These are phyloP conservation scores for Serendipita sp. DNA, from an alignment of 768 basidiomycete species.

Conservation along the genomic window DNA sequence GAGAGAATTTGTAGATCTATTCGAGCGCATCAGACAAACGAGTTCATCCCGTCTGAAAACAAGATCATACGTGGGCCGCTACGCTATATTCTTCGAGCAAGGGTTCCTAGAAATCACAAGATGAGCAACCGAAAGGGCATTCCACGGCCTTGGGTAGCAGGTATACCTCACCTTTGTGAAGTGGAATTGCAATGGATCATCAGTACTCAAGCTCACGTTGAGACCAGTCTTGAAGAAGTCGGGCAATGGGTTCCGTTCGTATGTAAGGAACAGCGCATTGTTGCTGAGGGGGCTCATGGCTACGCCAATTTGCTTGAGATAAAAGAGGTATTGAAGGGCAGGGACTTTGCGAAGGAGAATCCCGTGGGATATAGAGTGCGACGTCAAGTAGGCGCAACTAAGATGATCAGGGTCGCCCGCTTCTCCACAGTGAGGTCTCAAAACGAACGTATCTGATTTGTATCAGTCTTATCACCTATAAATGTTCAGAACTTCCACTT, in stretches of 20 bases:
- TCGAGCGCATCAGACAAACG: background rate
- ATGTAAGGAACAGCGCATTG: conserved; percentile 91
- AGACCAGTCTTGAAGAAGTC: conserved; percentile 94
- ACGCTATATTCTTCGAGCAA: conserved; percentile 95
- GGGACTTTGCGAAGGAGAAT: conserved; percentile 96
- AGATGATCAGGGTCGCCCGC: conserved; percentile 97
- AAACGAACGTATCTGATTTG: conserved; percentile 74
- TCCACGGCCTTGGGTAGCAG: background rate
- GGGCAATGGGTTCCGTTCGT: conserved; percentile 92
- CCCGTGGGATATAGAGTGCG: conserved; percentile 98
- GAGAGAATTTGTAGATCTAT: conserved; percentile 92
- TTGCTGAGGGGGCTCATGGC: conserved; percentile 99
- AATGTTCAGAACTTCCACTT: conserved; percentile 20
- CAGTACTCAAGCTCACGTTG: conserved; percentile 92
- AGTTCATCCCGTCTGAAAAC: background rate
- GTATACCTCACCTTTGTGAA: conserved; percentile 72
- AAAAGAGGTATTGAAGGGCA: conserved; percentile 92
- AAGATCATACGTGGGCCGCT: conserved; percentile 67
- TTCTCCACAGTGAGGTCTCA: conserved; percentile 94
- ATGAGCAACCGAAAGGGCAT: too few species aligned
- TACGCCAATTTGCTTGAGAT: conserved; percentile 93
- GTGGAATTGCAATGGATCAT: conserved; percentile 93
- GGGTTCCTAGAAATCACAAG: conserved; percentile 49
- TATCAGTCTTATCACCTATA: background rate
- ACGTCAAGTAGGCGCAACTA: conserved; percentile 87